Evolutionary conservation across 106 monocot genomes (phyloP).

Genomic region (Platanthera guangdongensis): DNA sequence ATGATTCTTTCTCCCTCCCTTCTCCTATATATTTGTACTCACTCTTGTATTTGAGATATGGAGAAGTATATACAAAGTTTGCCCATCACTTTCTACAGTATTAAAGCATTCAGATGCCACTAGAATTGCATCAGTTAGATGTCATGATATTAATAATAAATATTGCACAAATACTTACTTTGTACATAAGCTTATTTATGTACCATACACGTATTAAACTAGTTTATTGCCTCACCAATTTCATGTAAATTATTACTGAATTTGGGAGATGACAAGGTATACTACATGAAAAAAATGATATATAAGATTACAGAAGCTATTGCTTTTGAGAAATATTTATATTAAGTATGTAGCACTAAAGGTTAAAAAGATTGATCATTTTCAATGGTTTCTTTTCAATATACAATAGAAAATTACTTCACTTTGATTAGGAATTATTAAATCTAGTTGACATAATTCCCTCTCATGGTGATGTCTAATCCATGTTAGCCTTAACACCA

Average conservation of each 20-base stretch:
- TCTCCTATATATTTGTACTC: too few species aligned
- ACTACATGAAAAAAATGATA: background rate
- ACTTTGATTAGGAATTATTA: too few species aligned
- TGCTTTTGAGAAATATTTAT: background rate
- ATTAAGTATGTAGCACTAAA: background rate
- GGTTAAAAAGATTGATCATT: background rate
- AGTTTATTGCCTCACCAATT: background rate
- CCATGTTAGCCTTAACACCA: too few species aligned
- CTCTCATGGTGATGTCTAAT: too few species aligned
- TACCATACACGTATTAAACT: background rate
- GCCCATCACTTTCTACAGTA: too few species aligned
- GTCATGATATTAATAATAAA: background rate
- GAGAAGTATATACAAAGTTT: too few species aligned
- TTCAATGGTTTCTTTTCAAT: background rate
- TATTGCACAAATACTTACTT: background rate
- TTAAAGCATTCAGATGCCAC: too few species aligned
- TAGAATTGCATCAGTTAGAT: background rate
- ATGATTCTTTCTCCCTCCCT: too few species aligned
- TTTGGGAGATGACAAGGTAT: background rate
- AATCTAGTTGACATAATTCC: too few species aligned
- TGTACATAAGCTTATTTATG: background rate
- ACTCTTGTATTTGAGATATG: too few species aligned
- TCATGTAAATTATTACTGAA: background rate
- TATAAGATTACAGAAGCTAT: background rate
- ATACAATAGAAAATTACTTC: too few species aligned